A percentile compares a stretch with the other conserved stretches of the same genome.
Conservation (phyloP, 2,329 filamentous ascomycete species). For the Fusarium sp. region DNA sequence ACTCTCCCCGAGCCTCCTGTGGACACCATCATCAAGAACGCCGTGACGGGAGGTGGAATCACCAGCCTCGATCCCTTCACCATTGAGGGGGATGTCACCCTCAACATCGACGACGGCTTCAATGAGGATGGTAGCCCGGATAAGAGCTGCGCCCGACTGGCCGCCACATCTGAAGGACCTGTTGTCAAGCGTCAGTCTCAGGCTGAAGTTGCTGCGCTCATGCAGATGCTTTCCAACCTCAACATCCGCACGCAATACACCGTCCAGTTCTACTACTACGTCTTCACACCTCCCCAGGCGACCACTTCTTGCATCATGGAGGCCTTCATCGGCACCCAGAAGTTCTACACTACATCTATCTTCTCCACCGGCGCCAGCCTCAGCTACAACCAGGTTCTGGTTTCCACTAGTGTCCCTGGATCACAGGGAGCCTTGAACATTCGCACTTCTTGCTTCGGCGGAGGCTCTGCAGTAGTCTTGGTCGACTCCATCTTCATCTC, state of each 20-base stretch:
- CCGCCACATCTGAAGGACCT: background rate
- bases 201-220: slow-evolving; percentile 2
- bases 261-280: slow-evolving; percentile 32
- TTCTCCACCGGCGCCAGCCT: background rate
- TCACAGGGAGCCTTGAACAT: slow-evolving; percentile 10
- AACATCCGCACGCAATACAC: slow-evolving; percentile 29
- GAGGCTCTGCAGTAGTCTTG: slow-evolving; percentile 13
- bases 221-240: slow-evolving; percentile 14
- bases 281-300: slow-evolving; percentile 1
- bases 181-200: slow-evolving; percentile 9
- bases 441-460: slow-evolving; percentile 12
- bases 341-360: slow-evolving; percentile 12
- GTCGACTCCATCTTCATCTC: slow-evolving; percentile 39
- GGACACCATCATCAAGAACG: slow-evolving; percentile 13
- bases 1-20: slow-evolving; percentile 4
- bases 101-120: background rate
- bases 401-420: slow-evolving; percentile 1
- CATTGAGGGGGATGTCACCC: background rate
- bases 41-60: slow-evolving; percentile 12
- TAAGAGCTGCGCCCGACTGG: background rate
- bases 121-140: slow-evolving; percentile 13
- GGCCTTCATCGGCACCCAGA: slow-evolving; percentile 17
- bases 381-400: background rate
- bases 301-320: slow-evolving; percentile 19
- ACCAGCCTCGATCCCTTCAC: slow-evolving; percentile 1